Evolutionary conservation across 2,329 filamentous ascomycete genomes (phyloP), one percentile per base, ranked within the genome.

Genomic region (Madurella mycetomatis): DNA sequence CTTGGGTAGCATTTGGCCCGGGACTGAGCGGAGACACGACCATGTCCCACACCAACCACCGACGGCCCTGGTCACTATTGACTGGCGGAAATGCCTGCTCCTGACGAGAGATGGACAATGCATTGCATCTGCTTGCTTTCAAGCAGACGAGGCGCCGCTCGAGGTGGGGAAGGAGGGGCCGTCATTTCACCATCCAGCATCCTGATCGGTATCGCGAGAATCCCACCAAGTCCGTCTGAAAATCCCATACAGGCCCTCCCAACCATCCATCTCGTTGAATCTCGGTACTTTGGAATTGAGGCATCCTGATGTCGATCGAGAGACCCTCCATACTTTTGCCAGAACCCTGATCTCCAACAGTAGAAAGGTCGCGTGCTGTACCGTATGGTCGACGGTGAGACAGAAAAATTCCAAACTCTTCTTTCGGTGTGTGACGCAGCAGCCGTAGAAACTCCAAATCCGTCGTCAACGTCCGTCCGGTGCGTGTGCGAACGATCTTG

Each of bases 291-390:
- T n/a, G 19, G 25, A 34, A 18, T 25, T 7, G 39, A 16, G 19
- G 15, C 9, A 13, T 11, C 30, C 42, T 15, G 12, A 41, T 17
- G 46, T 12, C 11, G 30, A 51, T 51, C 40, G n/a, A 19, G 16
- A 25, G 16, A 56, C 30, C 54, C 37, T 50, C 39, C 31, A n/a
- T 56, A 46, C 49, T 39, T 56, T 50, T 46, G 47, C 42, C 31
- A 42, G 43, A 41, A 53, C 47, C 47, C 39, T 56, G 54, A 53
- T 53, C 49, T 8, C 13, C 49, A 13, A 7, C 41, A 18, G n/a
- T n/a, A 39, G 2, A 12, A 47, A 34, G 9, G 32, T 32, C 25
- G 25, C 25, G 25, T 25, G 25, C 25, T 25, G 25, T 31, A 32
- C 15, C 18, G n/a, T 32, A 37, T 41, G 39, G 16, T 11, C 18